Conservation (phyloP, 192 early-diverging fungal genomes). For the Geosiphon pyriformis region DNA sequence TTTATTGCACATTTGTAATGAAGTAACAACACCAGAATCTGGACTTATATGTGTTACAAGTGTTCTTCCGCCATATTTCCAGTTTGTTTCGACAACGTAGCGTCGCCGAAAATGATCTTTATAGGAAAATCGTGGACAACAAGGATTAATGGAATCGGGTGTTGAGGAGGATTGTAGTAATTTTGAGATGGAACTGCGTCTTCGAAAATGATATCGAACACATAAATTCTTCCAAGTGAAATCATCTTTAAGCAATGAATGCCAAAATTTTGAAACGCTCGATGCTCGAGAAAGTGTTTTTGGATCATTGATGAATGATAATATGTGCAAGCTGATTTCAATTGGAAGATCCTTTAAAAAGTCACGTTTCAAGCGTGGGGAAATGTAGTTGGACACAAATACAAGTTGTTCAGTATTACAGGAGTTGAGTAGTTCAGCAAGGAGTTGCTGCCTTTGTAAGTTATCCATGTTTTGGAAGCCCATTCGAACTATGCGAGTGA, state of each 20-base stretch:
- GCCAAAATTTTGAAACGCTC: conserved; percentile 64
- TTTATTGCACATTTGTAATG: conserved; percentile 88
- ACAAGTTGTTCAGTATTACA: conserved; percentile 48
- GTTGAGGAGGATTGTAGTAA: conserved; percentile 20
- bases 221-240: conserved; percentile 39
- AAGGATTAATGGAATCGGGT: conserved; percentile 28
- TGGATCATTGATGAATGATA: conserved; percentile 80
- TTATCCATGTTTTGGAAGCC: conserved; percentile 24
- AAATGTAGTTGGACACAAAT: conserved; percentile 44
- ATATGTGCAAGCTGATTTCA: conserved; percentile 73
- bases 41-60: conserved; percentile 36
- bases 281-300: conserved; percentile 66
- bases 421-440: conserved; percentile 41
- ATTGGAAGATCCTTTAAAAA: conserved; percentile 78
- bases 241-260: conserved; percentile 47
- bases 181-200: conserved; percentile 21
- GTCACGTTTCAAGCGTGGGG: conserved; percentile 76
- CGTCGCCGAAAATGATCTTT: conserved; percentile 49
- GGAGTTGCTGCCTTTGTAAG: conserved; percentile 26
- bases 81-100: conserved; percentile 47
- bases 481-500: conserved; percentile 20
- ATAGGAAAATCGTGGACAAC: conserved; percentile 38
- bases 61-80: conserved; percentile 44
- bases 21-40: conserved; percentile 76
- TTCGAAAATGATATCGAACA: conserved; percentile 33